These are phyloP conservation scores for Croton laevigatus DNA, from an alignment of 441 rosid species.

Conservation along the genomic window DNA sequence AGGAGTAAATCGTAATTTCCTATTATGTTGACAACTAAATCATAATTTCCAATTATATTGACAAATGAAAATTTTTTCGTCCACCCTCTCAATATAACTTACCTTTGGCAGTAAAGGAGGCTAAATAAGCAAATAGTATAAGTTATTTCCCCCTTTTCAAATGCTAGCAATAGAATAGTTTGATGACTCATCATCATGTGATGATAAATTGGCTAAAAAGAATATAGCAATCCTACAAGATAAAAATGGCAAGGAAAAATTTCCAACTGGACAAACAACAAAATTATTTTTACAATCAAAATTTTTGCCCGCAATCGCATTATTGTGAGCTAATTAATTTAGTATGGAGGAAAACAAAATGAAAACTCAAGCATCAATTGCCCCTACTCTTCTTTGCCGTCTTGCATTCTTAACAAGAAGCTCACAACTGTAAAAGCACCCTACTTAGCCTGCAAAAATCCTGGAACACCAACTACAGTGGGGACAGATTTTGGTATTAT, in stretches of 20 bases:
- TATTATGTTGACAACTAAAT: too few species aligned
- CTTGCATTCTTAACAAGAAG: not conserved
- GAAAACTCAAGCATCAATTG: not conserved
- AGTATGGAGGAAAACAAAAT: not conserved
- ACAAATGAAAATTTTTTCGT: too few species aligned
- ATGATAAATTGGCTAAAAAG: not conserved
- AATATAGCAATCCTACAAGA: not conserved
- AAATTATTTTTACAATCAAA: slow-evolving; percentile 9
- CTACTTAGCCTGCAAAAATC: not conserved
- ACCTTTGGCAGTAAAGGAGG: too few species aligned
- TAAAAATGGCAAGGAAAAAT: not conserved
- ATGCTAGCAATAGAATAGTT: not conserved
- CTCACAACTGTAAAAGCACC: not conserved
- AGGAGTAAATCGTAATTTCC: too few species aligned
- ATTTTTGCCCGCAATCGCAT: not conserved
- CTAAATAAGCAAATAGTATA: too few species aligned
- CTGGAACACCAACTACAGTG: not conserved
- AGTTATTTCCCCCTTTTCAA: too few species aligned
- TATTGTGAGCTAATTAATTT: slow-evolving; percentile 4
- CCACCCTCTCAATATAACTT: too few species aligned
- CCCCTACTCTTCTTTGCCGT: not conserved
- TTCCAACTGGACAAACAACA: not conserved
- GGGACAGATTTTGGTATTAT: not conserved
- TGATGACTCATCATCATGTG: not conserved
- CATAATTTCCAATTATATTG: too few species aligned